phyloP scores from a whole-genome alignment of 2,329 filamentous ascomycete genomes.

The Capronia epimyces region DNA sequence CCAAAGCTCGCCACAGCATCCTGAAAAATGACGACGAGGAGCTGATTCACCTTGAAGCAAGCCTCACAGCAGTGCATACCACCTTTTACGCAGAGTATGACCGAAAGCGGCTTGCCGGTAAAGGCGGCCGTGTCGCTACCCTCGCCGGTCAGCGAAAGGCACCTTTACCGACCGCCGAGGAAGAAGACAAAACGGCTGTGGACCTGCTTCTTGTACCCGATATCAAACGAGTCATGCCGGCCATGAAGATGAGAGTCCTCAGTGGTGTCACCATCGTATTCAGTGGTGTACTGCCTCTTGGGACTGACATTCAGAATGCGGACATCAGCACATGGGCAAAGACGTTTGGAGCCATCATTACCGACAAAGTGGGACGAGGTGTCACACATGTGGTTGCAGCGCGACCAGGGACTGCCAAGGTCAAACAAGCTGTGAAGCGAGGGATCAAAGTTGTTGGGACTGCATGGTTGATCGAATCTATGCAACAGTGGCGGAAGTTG shows the following conservation, averaged over 20 bases:
- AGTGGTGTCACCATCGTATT: constrained; percentile 73
- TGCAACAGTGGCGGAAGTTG: constrained; percentile 75
- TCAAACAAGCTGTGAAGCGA: constrained; percentile 75
- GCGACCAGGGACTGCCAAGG: constrained; percentile 76
- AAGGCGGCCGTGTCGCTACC: constrained; percentile 39
- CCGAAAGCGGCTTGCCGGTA: constrained; percentile 36
- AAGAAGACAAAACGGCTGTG: constrained; percentile 14
- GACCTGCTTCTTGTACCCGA: constrained; percentile 68
- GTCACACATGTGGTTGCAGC: constrained; percentile 51
- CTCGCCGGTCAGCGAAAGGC: constrained; percentile 30
- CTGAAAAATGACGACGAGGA: constrained; percentile 85
- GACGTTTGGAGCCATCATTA: constrained; percentile 68
- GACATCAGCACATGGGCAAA: constrained; percentile 84
- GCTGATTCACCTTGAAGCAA: constrained; percentile 67
- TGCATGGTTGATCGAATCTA: constrained; percentile 79
- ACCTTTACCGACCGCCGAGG: constrained; percentile 22
- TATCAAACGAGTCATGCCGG: constrained; percentile 75
- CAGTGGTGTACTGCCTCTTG: constrained; percentile 82
- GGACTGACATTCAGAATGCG: constrained; percentile 69
- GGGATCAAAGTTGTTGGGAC: constrained; percentile 87
- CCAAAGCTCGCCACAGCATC: constrained; percentile 61
- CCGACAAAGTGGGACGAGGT: constrained; percentile 41
- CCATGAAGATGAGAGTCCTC: constrained; percentile 72
- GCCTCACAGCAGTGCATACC: constrained; percentile 68
- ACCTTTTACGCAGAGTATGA: constrained; percentile 83